Conservation (phyloP, 306 rosid genomes). For the Fragaria iinumae region DNA sequence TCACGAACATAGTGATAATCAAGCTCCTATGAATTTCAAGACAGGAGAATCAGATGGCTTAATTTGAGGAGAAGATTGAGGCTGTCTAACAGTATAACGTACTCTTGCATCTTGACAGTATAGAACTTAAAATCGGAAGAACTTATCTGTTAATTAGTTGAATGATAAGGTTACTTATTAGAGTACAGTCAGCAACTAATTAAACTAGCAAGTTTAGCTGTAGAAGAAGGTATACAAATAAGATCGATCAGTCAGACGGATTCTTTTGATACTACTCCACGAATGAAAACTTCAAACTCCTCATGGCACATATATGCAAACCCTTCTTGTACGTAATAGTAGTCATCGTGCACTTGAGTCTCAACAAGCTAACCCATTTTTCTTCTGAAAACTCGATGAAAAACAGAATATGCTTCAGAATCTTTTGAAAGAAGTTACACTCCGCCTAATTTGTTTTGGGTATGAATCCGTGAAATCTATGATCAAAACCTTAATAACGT, state of each 20-base stretch:
- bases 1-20: too few relatives aligned
- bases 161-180: neutral
- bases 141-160: neutral
- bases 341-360: conserved; percentile 39
- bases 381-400: conserved; percentile 14
- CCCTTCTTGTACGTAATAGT: neutral
- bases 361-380: neutral
- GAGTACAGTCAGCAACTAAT: neutral
- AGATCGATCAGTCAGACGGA: neutral
- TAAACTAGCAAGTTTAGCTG: neutral
- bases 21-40: too few relatives aligned
- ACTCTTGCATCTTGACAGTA: too few relatives aligned
- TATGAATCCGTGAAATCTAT: neutral
- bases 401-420: conserved; percentile 49
- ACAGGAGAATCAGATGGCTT: too few relatives aligned
- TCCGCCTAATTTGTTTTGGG: conserved; percentile 19
- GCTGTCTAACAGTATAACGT: too few relatives aligned
- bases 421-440: conserved; percentile 33
- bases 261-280: neutral
- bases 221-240: neutral
- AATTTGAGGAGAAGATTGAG: too few relatives aligned
- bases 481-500: neutral
- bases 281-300: neutral
- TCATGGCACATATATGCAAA: neutral
- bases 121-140: too few relatives aligned